Evolutionary conservation across 2,329 filamentous ascomycete species (phyloP), one percentile per base, ranked within the genome.

Genomic region (Cryphonectria naterciae): DNA sequence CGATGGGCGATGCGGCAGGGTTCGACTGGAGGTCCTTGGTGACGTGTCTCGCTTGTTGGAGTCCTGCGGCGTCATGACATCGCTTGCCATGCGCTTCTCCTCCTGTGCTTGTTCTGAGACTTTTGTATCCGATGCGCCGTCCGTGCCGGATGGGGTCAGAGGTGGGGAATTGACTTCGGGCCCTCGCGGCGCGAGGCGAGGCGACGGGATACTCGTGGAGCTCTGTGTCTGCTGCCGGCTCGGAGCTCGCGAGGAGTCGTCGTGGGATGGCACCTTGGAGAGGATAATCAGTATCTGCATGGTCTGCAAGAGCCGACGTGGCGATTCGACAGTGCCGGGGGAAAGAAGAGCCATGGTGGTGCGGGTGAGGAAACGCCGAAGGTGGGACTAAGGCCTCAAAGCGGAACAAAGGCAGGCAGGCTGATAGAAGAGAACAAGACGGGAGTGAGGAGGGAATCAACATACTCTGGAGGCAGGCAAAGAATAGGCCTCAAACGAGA

Each of bases 401-500:
- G 43, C 32, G 70, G 65, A 68, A 65, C 68, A 41, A 64, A 28
- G 60, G 22, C n/a, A 64, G 37, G 32, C 32, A 32, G 41, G 37
- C 37, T 65, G 58, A 69, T 78, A 82, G 22, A 80, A 77, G 72
- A 70, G 37, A 35, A 37, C 15, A 22, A 22, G 17, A 25, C 32
- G 32, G 37, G 37, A 37, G 37, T 2, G 39, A 11, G 25, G n/a
- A 41, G 39, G n/a, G 7, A 49, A 25, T 52, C 15, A 41, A 87
- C 92, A 82, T 89, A 95, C 93, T 82, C 93, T 88, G 62, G 93
- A 95, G 43, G 89, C 87, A 52, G 96, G 95, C 67, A 98, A 85
- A 49, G 96, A 98, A 74, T 97, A 91, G 46, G 95, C 92, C 79
- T 98, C 95, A 78, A 95, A 98, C 60, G 92, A 91, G 81, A 94